Percentiles rank a stretch among this genome's conserved stretches.
Conservation (phyloP, 371 early-diverging fungal genomes). For the Batrachochytrium dendrobatidis region DNA sequence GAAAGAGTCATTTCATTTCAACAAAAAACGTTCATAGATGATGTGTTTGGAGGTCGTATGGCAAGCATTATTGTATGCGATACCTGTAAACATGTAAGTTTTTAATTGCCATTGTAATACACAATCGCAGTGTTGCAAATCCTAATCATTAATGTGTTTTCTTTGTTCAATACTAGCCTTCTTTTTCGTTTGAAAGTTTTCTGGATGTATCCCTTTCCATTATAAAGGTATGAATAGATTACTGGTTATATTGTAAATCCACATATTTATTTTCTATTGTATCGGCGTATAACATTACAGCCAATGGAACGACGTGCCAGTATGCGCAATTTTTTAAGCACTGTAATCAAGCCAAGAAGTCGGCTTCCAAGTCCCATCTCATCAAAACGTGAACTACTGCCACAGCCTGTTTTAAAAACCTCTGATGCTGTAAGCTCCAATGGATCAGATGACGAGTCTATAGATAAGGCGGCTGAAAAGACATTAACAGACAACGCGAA, state of each 20-base stretch:
- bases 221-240: not conserved
- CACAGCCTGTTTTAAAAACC: not conserved
- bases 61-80: slow-evolving; percentile 54
- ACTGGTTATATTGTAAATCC: too few species aligned
- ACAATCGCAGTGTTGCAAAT: too few species aligned
- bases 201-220: slow-evolving; percentile 47
- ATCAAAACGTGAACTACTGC: not conserved
- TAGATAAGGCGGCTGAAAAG: not conserved
- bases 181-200: slow-evolving; percentile 45
- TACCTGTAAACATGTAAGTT: slow-evolving; percentile 47
- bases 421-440: not conserved
- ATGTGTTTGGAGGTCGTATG: slow-evolving; percentile 55
- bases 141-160: too few species aligned
- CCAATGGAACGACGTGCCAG: slow-evolving; percentile 8
- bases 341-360: not conserved
- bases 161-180: too few species aligned
- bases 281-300: too few species aligned
- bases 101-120: too few species aligned
- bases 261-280: too few species aligned
- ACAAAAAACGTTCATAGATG: slow-evolving; percentile 51
- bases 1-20: slow-evolving; percentile 14
- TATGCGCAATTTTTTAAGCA: not conserved
- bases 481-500: too few species aligned
- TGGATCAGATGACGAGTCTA: not conserved
- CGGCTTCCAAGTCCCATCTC: slow-evolving; percentile 1